Percentiles rank a stretch among this genome's conserved stretches.
Evolutionary conservation across 371 early-diverging fungal species (phyloP).

Genomic region (Mucor velutinosus): DNA sequence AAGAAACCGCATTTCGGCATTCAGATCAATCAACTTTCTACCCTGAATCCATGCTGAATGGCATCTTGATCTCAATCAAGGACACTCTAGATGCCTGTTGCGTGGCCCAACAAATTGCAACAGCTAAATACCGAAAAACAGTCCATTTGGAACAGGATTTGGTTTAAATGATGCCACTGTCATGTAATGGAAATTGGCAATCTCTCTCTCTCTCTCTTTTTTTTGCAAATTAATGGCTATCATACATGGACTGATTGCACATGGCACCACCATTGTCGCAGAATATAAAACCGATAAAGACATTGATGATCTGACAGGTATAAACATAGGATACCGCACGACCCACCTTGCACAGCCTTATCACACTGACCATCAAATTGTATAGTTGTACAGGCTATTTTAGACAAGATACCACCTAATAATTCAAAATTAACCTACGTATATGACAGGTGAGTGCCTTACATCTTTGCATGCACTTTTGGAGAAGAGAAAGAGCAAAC

Average conservation of each 20-base stretch:
- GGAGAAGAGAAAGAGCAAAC: no score
- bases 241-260: neutral
- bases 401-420: slow-evolving; percentile 59
- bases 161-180: neutral
- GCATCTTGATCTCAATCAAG: no score
- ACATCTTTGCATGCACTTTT: neutral
- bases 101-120: neutral
- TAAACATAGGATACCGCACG: neutral
- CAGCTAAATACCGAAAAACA: neutral
- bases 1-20: no score
- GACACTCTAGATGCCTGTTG: no score
- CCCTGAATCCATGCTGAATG: no score
- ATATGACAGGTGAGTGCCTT: slow-evolving; percentile 79
- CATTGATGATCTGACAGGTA: neutral
- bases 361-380: neutral
- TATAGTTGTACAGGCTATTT: neutral
- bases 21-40: no score
- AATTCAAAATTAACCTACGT: slow-evolving; percentile 90
- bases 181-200: neutral
- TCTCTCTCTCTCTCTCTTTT: neutral
- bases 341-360: neutral
- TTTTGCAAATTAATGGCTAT: neutral
- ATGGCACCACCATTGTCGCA: slow-evolving; percentile 1
- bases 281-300: neutral
- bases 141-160: neutral